Evolutionary conservation across 306 rosid genomes (phyloP).

Genomic region (Vigna mungo): DNA sequence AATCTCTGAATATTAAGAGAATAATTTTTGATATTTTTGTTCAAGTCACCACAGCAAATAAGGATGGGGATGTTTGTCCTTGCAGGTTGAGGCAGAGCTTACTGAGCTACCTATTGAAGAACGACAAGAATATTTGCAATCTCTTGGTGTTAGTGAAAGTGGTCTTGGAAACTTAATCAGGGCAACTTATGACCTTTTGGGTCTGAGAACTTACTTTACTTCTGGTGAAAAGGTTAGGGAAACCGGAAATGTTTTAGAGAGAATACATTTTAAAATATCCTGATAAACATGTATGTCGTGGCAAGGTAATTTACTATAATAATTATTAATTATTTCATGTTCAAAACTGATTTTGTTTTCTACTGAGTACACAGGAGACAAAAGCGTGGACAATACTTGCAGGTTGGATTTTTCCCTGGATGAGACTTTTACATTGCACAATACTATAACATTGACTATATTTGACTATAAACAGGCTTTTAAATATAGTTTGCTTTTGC

Average conservation of each 20-base stretch:
- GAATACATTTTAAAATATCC: slow-evolving; percentile 8
- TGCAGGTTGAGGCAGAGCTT: slow-evolving; percentile 97
- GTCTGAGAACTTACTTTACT: slow-evolving; percentile 91
- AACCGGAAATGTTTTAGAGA: slow-evolving; percentile 20
- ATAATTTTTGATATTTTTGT: slow-evolving; percentile 16
- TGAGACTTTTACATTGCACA: slow-evolving; percentile 29
- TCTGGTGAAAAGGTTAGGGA: slow-evolving; percentile 93
- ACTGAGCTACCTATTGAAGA: slow-evolving; percentile 86
- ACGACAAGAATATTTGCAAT: slow-evolving; percentile 83
- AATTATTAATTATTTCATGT: slow-evolving; percentile 28
- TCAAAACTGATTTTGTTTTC: slow-evolving; percentile 39
- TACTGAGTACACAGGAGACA: slow-evolving; percentile 70
- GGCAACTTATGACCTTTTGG: slow-evolving; percentile 81
- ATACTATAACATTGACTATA: neutral
- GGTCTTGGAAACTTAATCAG: slow-evolving; percentile 96
- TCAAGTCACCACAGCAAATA: slow-evolving; percentile 20
- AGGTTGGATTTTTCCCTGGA: slow-evolving; percentile 64
- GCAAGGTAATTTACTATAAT: slow-evolving; percentile 12
- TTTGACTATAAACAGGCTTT: neutral
- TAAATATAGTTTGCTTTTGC: slow-evolving; percentile 9
- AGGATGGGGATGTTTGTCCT: slow-evolving; percentile 40
- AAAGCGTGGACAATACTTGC: slow-evolving; percentile 97
- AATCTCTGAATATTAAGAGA: slow-evolving; percentile 24
- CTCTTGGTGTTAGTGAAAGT: slow-evolving; percentile 93
- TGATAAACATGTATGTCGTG: neutral